Percentiles rank a stretch among this genome's conserved stretches.
Evolutionary conservation across 2,329 filamentous ascomycete genomes (phyloP).

Genomic region (Aspergillus cejpii): DNA sequence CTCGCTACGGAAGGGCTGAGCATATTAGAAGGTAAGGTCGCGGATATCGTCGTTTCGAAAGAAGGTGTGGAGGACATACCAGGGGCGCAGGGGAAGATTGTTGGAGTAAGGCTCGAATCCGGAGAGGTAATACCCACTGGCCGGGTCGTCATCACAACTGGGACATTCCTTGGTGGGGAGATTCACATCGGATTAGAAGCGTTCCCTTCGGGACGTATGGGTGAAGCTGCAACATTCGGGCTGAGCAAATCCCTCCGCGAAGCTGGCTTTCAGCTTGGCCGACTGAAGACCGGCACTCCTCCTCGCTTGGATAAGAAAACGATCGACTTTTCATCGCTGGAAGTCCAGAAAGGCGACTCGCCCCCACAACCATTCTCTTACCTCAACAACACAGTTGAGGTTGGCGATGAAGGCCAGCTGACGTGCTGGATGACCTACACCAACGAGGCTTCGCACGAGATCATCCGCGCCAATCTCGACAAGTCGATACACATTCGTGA

Average conservation of each 20-base stretch:
- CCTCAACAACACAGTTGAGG: constrained; percentile 68
- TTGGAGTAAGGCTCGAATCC: constrained; percentile 77
- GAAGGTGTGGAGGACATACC: constrained; percentile 43
- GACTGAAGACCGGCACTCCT: constrained; percentile 92
- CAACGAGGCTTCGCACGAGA: constrained; percentile 71
- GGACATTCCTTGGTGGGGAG: constrained; percentile 89
- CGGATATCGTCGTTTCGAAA: constrained; percentile 74
- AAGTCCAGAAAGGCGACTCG: constrained; percentile 72
- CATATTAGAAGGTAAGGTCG: constrained; percentile 78
- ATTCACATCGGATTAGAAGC: constrained; percentile 87
- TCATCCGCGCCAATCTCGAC: constrained; percentile 83
- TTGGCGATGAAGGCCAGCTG: constrained; percentile 64
- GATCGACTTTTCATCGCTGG: constrained; percentile 69
- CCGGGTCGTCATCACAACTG: constrained; percentile 88
- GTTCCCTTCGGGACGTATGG: constrained; percentile 84
- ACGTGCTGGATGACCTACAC: constrained; percentile 84
- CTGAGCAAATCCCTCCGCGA: constrained; percentile 83
- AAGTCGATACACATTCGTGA: constrained; percentile 96
- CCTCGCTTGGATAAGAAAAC: constrained; percentile 74
- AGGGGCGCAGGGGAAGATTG: constrained; percentile 62
- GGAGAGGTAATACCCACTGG: constrained; percentile 74
- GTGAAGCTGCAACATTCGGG: constrained; percentile 86
- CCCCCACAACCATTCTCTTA: constrained; percentile 89
- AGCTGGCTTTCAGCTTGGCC: constrained; percentile 81
- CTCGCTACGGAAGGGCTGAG: constrained; percentile 68